These are phyloP conservation scores for Thermothielavioides terrestris DNA, from an alignment of 495 filamentous ascomycete genomes.

Conservation along the genomic window DNA sequence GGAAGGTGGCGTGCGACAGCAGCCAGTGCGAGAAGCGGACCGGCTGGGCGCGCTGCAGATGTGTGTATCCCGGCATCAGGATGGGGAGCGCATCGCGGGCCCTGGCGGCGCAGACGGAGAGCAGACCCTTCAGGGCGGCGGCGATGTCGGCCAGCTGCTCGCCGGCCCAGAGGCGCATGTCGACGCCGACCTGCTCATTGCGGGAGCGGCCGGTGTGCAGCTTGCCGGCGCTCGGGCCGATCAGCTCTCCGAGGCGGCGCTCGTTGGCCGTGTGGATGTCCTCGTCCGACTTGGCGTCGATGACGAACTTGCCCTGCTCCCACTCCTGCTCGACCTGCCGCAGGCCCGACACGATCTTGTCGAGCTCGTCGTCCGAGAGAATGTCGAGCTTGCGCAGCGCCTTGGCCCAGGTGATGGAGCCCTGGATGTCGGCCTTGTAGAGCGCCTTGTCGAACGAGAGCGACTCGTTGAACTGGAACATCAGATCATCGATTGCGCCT, in stretches of 20 bases:
- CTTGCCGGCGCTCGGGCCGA: slow-evolving; percentile 82
- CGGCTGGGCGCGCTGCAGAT: slow-evolving; percentile 86
- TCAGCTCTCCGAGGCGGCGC: slow-evolving; percentile 78
- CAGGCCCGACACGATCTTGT: slow-evolving; percentile 67
- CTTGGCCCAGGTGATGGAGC: slow-evolving; percentile 79
- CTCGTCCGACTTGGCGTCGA: slow-evolving; percentile 56
- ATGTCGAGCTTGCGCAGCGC: slow-evolving; percentile 72
- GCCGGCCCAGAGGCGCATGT: slow-evolving; percentile 88
- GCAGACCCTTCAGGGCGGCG: slow-evolving; percentile 54
- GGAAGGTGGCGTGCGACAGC: slow-evolving; percentile 67
- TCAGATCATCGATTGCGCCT: slow-evolving; percentile 80
- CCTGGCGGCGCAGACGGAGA: slow-evolving; percentile 61
- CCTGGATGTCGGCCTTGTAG: slow-evolving; percentile 71
- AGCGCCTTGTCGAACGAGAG: slow-evolving; percentile 76
- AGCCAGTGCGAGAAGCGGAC: slow-evolving; percentile 86
- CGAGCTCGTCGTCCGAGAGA: slow-evolving; percentile 66
- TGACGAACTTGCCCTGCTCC: slow-evolving; percentile 50
- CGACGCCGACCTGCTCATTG: slow-evolving; percentile 90
- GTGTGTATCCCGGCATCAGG: slow-evolving; percentile 71
- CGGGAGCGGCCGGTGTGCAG: slow-evolving; percentile 86
- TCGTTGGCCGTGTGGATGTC: slow-evolving; percentile 91
- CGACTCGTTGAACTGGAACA: slow-evolving; percentile 84
- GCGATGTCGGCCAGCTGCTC: slow-evolving; percentile 70
- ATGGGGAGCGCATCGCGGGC: slow-evolving; percentile 65
- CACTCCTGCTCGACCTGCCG: slow-evolving; percentile 67